Base-by-base conservation (phyloP, 768 basidiomycete species). In the Mycena epipterygia region DNA sequence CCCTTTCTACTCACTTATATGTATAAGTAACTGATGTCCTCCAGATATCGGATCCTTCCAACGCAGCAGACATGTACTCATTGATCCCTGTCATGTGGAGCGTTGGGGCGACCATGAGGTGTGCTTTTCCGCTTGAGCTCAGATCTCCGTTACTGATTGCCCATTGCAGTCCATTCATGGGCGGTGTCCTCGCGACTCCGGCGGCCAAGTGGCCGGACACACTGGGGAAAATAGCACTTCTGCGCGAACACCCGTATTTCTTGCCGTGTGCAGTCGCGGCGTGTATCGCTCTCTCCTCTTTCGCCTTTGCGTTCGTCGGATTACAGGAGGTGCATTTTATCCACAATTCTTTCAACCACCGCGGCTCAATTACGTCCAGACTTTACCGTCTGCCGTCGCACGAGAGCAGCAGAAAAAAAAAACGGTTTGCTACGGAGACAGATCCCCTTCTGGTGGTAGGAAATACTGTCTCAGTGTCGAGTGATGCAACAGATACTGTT, bases 201-300 rank as follows among this genome's bases (percentile, higher is more conserved):
- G 72, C 68, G 0, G 14, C 8, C 1, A 68, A 67, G 14, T 73
- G 69, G 68, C 72, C 72, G 0, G 52, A 63, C 19, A 68, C 68
- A 1, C 39, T 73, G 17, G 72, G 72, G 5, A 65, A 64, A 14
- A 60, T 73, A 23, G 30, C 23, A 30, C 17, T 73, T 8, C 49
- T 73, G 21, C 42, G 68, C 3, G 12, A 0, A 0, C 55, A 63
- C 32, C 72, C 72, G 23, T 73, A 73, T 53, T 53, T 73, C 29
- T 52, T 73, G 9, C 68, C 72, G 0, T 73, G 72, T 32, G 55
- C 60, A 0, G 65, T 63, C 17, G 57, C 68, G 13, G 64, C 53
- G 5, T 8, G 11, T 23, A 30, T 73, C 48, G 64, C 68, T 2
- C 39, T 73, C 13, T 0, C n/a, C 4, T 46, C 68, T 3, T 73